These are phyloP conservation scores for Fraxinus sp. DNA, from an alignment of 305 asterid genomes.

Conservation along the genomic window DNA sequence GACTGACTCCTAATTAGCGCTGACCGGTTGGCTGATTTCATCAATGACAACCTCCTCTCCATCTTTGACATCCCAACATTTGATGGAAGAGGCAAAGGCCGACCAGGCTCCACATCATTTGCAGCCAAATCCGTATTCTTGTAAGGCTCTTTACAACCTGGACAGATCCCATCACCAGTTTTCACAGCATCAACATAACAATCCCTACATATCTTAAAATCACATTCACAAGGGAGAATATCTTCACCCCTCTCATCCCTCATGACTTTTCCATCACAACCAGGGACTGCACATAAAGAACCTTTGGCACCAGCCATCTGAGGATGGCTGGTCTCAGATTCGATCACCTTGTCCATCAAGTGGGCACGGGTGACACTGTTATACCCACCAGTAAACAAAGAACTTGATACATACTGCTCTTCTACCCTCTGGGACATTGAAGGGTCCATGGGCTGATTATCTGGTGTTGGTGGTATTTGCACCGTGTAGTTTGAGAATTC, in stretches of 20 bases:
- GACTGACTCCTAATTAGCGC: slow-evolving; percentile 66
- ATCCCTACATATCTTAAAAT: slow-evolving; percentile 89
- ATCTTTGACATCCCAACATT: slow-evolving; percentile 70
- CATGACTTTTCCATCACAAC: slow-evolving; percentile 94
- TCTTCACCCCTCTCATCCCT: slow-evolving; percentile 88
- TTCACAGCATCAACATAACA: slow-evolving; percentile 76
- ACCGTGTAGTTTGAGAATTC: slow-evolving; percentile 74
- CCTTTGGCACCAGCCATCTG: slow-evolving; percentile 98
- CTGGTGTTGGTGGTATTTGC: slow-evolving; percentile 91
- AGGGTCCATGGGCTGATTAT: slow-evolving; percentile 81
- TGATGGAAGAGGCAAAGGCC: slow-evolving; percentile 61
- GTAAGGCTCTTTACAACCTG: slow-evolving; percentile 91
- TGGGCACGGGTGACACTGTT: slow-evolving; percentile 94
- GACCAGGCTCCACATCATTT: slow-evolving; percentile 41
- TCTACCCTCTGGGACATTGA: slow-evolving; percentile 81
- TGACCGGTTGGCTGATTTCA: slow-evolving; percentile 77
- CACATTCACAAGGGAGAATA: slow-evolving; percentile 91
- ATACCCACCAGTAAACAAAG: slow-evolving; percentile 85
- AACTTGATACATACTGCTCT: slow-evolving; percentile 90
- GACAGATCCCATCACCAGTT: slow-evolving; percentile 80
- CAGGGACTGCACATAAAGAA: slow-evolving; percentile 75
- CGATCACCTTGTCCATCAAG: slow-evolving; percentile 94
- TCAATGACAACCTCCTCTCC: slow-evolving; percentile 84
- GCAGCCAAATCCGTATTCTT: slow-evolving; percentile 61
- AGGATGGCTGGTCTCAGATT: slow-evolving; percentile 80